phyloP scores from a whole-genome alignment of 371 early-diverging fungal species.

The Phascolomyces articulosus region DNA sequence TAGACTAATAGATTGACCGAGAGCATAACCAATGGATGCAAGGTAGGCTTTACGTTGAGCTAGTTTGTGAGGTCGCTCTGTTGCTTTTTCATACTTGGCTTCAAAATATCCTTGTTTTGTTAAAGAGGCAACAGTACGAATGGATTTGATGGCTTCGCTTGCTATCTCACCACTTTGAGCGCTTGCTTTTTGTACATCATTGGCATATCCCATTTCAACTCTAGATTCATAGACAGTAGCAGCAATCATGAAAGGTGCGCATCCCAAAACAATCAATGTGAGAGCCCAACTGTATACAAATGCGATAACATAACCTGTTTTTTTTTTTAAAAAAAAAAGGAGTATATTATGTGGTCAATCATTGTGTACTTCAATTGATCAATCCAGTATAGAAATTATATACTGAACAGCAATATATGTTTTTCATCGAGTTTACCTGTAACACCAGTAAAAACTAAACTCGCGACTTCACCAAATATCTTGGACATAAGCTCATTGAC shows the following conservation, averaged over 20 bases:
- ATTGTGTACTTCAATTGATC: no score
- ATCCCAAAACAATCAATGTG: constrained; percentile 58
- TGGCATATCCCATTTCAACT: constrained; percentile 55
- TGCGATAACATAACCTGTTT: constrained; percentile 44
- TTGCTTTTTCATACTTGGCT: constrained; percentile 55
- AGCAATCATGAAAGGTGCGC: constrained; percentile 51
- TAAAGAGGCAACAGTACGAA: constrained; percentile 86
- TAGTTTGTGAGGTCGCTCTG: constrained; percentile 65
- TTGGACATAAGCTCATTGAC: constrained; percentile 65
- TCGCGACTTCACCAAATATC: constrained; percentile 54
- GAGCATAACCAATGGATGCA: constrained; percentile 69
- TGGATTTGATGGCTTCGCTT: constrained; percentile 83
- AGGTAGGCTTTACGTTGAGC: constrained; percentile 61
- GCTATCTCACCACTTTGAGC: constrained; percentile 74
- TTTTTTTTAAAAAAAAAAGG: background rate
- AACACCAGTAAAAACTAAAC: constrained; percentile 43
- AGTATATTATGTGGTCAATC: no score
- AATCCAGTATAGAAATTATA: constrained; percentile 33
- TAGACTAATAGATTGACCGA: constrained; percentile 67
- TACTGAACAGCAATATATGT: no score
- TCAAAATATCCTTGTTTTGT: constrained; percentile 77
- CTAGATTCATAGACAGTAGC: constrained; percentile 45
- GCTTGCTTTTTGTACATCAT: constrained; percentile 66
- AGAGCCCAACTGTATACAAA: constrained; percentile 60
- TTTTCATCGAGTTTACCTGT: constrained; percentile 21